Percentiles rank a stretch among this genome's conserved stretches.
phyloP scores from a whole-genome alignment of 768 basidiomycete species.

The Tulasnella sp. region DNA sequence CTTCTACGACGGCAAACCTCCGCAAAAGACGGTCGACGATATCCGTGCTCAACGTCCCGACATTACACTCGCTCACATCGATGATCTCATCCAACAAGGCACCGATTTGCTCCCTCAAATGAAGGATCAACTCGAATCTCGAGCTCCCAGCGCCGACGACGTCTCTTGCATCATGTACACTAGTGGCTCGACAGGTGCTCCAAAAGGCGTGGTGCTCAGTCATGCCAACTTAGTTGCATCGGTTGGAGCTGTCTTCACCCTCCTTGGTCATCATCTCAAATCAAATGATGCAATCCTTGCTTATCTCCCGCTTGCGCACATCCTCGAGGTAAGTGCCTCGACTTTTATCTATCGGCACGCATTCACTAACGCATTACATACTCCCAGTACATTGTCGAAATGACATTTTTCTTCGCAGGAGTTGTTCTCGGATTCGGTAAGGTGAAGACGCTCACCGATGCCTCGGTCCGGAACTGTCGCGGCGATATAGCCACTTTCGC shows the following conservation, averaged over 20 bases:
- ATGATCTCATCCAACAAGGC: conserved; percentile 58
- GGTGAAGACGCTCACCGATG: conserved; percentile 92
- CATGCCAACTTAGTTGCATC: conserved; percentile 81
- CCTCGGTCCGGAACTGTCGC: conserved; percentile 75
- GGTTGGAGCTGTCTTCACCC: conserved; percentile 62
- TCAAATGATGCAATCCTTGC: conserved; percentile 63
- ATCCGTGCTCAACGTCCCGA: conserved; percentile 44
- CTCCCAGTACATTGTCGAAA: conserved; percentile 67
- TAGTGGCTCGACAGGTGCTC: conserved; percentile 79
- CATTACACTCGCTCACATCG: conserved; percentile 51
- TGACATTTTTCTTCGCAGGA: conserved; percentile 60
- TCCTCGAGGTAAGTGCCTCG: conserved; percentile 45
- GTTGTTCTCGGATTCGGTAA: conserved; percentile 81
- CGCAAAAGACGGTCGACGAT: conserved; percentile 41
- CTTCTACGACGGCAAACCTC: conserved; percentile 72
- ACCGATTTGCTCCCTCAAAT: conserved; percentile 33
- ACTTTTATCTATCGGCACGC: not conserved
- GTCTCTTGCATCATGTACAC: conserved; percentile 75
- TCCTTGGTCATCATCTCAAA: conserved; percentile 45
- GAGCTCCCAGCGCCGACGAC: conserved; percentile 41
- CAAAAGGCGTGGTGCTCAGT: conserved; percentile 87
- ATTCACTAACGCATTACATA: not conserved
- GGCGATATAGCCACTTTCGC: conserved; percentile 78
- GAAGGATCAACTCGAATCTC: conserved; percentile 30
- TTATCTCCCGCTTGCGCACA: conserved; percentile 89